Base-by-base conservation (phyloP, 2,329 filamentous ascomycete species). In the Claviceps quebecensis region DNA sequence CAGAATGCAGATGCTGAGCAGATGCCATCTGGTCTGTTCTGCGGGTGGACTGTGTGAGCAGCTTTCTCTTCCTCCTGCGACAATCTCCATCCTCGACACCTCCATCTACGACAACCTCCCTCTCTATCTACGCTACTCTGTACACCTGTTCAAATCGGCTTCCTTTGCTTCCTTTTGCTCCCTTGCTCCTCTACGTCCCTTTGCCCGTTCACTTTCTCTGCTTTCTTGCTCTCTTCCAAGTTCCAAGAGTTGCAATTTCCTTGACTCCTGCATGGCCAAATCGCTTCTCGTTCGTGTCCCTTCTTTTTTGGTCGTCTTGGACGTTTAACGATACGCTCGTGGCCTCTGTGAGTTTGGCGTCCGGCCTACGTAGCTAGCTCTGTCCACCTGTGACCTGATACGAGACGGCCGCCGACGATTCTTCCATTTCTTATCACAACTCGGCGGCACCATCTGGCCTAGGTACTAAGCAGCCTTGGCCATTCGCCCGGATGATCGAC, bases 401-500 rank as follows among this genome's bases (percentile, higher is more conserved):
- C 41, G 23, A 26, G 14, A 26, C 17, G 5, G 22, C 4, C 40
- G 40, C 19, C 17, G 13, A 11, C 17, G 22, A 5, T 7, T 43
- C 6, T 43, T 43, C 2, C 11, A 14, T 43, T 6, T 43, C 11
- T 43, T 34, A 4, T 34, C 9, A 9, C 29, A 34, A 34, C 22
- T 43, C 40, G 19, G 13, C 5, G 17, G 40, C 11, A 22, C 14
- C 16, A 26, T 34, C 11, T 14, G 37, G n/a, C 29, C 46, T 19
- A 19, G 19, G 19, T 19, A 19, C 19, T 19, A 52, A 54, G 17
- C 40, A 52, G 41, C 17, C 41, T 19, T 37, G 47, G 39, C 16
- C 49, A 3, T 52, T 38, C 22, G 36, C 50, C 13, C 41, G 51
- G 13, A 29, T 46, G n/a, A 13, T 50, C 17, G 51, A 34, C 47